Evolutionary conservation across 495 filamentous ascomycete species (phyloP).

Genomic region (Podospora sp.): DNA sequence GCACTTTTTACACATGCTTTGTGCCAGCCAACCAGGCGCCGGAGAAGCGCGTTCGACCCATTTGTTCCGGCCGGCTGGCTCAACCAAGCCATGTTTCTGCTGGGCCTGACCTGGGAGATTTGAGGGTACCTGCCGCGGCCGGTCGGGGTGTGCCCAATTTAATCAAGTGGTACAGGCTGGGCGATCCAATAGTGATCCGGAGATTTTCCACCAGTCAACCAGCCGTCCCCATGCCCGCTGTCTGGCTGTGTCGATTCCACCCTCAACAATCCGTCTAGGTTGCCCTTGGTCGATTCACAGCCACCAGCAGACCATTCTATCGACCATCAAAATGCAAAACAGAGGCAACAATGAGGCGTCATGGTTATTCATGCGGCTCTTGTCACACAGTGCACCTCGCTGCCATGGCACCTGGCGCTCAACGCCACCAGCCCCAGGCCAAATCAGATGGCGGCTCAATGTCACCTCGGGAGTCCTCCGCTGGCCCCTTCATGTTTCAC

Average conservation of each 20-base stretch:
- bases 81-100: constrained; percentile 16
- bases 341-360: not conserved
- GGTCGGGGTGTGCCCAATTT: not conserved
- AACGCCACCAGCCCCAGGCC: constrained; percentile 1
- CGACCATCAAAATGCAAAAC: not conserved
- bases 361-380: not conserved
- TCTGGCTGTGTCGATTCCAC: not conserved
- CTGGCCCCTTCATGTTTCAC: constrained; percentile 22
- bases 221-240: not conserved
- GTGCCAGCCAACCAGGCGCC: constrained; percentile 2
- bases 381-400: not conserved
- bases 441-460: constrained; percentile 3
- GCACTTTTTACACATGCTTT: constrained; percentile 8
- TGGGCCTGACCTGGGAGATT: not conserved
- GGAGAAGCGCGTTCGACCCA: not conserved
- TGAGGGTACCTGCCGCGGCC: constrained; percentile 5
- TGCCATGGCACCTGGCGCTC: not conserved
- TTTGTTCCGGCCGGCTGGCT: constrained; percentile 1
- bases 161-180: constrained; percentile 3
- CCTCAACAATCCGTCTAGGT: too few relatives aligned
- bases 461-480: constrained; percentile 13
- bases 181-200: constrained; percentile 1
- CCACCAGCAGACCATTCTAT: not conserved
- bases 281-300: not conserved
- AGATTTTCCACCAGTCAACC: constrained; percentile 11